Base-by-base conservation (phyloP, 352 stramenopile genomes). In the Globisporangium ultimum region DNA sequence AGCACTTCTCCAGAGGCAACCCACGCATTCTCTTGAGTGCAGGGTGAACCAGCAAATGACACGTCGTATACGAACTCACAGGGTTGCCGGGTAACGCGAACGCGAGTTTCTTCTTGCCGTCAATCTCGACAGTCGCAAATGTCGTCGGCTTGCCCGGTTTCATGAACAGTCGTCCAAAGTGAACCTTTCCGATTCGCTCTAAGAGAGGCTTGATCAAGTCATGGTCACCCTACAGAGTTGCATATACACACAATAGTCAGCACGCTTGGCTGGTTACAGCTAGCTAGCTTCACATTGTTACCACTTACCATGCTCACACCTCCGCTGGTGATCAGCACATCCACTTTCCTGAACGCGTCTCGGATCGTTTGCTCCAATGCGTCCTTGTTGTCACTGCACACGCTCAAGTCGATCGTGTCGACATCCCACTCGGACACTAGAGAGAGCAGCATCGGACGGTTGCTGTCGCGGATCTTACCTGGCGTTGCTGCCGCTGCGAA, bases 91-190 rank as follows among this genome's bases (percentile, higher is more conserved):
- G 97, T 45, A 99, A 71, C 9, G 85, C 95, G 80, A 99, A 99
- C 17, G 97, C 77, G 2, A 98, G 65, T 56, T 90, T 93, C 46
- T 70, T 77, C 48, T 71, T 66, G 38, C 71, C 64, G 9, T 77
- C 46, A 15, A 83, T 56, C 1, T 73, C 64, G 10, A 98, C 60
- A 0, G 96, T 98, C 0, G 97, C 93, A 67, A 99, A 98, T 2
- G 96, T 99, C 0, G 94, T 98, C 0, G 97, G 97, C 65, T 99
- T 99, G 7, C 97, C 97, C 15, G 97, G 96, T 63, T 99, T 99
- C 96, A 99, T 99, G 48, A 96, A 76, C 48, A 99, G 76, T 17
- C 95, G 77, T 15, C 94, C 95, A 79, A 99, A 98, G 65, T 99
- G 94, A 9, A 99, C 69, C 8, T 66, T 90, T 38, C 78, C 92